Evolutionary conservation across 1,139 yeast genomes (phyloP), one percentile per base, ranked within the genome.

Genomic region (Williopsis jadinii): DNA sequence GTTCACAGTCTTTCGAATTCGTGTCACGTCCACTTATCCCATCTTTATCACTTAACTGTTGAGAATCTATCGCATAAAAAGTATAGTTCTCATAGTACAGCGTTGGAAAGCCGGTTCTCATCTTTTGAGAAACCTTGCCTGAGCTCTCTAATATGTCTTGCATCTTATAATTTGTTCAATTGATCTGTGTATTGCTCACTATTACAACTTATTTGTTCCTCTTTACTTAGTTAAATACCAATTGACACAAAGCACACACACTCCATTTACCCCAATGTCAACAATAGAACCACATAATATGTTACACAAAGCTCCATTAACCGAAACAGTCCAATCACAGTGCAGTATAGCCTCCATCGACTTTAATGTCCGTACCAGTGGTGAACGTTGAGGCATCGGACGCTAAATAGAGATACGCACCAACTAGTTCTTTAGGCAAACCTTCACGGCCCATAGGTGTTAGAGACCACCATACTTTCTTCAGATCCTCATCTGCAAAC

Each of bases 391-490:
- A 75, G 10, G 96, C 96, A 57, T 84, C 81, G n/a, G 88, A 77
- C 8, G 95, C 96, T 53, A 87, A 68, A 65, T 84, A 87, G 41
- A 87, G 69, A 64, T 85, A 88, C 6, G 95, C 95, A 45, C 95
- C 95, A 13, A 80, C 87, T 52, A 88, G 69, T 62, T 87, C 97
- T 54, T 77, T 77, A 28, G 95, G 77, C 42, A 75, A 65, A 37
- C 83, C 85, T 59, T 84, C 90, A 67, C 95, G 80, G 32, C 95
- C 95, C 68, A 84, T 59, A 32, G 96, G 96, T 42, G 77, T 84
- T 62, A 83, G 62, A 37, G 72, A 66, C 74, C 77, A 73, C 94
- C 92, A 83, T 47, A 70, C 66, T 48, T 69, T 64, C 57, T 77
- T 77, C 43, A 71, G 63, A 32, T 74, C 79, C 45, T 61, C 53